Evolutionary conservation across 2,329 filamentous ascomycete genomes (phyloP).

Genomic region (Chaetomium sp.): DNA sequence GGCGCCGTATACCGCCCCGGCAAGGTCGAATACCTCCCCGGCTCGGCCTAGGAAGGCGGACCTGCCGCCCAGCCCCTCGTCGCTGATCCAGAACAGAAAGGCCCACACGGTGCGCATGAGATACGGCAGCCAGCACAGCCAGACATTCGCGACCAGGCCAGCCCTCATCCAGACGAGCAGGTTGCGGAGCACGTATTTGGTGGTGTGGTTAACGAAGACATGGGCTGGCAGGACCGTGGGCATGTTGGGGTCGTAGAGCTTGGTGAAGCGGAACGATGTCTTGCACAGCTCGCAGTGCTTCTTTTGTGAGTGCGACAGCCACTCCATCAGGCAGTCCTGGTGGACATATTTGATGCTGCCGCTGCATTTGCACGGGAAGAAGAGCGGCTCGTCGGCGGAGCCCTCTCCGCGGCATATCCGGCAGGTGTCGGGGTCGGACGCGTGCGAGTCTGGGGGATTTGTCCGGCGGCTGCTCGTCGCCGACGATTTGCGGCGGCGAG

Average conservation of each 20-base stretch:
- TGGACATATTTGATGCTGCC: constrained; percentile 99
- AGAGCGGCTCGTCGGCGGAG: constrained; percentile 79
- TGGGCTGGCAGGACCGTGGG: constrained; percentile 77
- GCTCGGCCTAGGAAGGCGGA: constrained; percentile 14
- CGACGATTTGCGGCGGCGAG: constrained; percentile 35
- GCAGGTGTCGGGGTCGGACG: constrained; percentile 74
- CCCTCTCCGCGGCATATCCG: constrained; percentile 94
- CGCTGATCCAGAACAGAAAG: constrained; percentile 90
- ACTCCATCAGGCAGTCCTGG: constrained; percentile 97
- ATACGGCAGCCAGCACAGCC: constrained; percentile 87
- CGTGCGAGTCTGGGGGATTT: constrained; percentile 8
- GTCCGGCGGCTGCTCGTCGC: constrained; percentile 43
- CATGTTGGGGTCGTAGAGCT: constrained; percentile 95
- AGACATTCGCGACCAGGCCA: constrained; percentile 77
- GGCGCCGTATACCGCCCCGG: constrained; percentile 30
- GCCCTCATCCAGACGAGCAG: constrained; percentile 78
- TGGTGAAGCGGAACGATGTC: constrained; percentile 96
- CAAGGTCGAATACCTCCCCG: not conserved
- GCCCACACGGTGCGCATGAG: constrained; percentile 91
- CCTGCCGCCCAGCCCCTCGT: constrained; percentile 62
- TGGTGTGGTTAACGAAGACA: constrained; percentile 78
- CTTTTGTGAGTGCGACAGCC: constrained; percentile 98
- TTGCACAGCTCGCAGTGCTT: constrained; percentile 99
- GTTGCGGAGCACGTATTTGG: constrained; percentile 71
- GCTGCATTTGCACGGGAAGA: constrained; percentile 98